phyloP scores from a whole-genome alignment of 176 grass and related monocot species.

The Tuctoria greenei region DNA sequence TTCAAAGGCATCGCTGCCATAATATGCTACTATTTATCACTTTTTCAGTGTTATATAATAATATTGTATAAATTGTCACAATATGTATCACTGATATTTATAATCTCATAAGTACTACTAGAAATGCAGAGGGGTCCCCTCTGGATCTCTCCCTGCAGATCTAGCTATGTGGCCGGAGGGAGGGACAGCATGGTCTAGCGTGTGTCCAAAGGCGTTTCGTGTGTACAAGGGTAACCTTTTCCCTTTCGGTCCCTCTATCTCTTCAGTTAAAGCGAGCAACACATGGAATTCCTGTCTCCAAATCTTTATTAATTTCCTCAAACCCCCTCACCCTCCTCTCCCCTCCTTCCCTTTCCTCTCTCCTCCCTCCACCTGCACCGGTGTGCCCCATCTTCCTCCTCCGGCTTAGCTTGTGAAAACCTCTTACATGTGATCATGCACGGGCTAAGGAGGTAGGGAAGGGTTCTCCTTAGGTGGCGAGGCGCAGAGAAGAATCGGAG shows the following conservation, averaged over 20 bases:
- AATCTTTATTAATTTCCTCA: conserved; percentile 54
- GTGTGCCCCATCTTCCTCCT: not conserved
- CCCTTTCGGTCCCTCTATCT: conserved; percentile 34
- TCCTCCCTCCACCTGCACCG: not conserved
- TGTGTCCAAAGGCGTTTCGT: conserved; percentile 68
- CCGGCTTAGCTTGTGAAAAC: not conserved
- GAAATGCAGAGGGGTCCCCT: not conserved
- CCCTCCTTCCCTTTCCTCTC: conserved; percentile 27
- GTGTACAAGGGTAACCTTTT: conserved; percentile 60
- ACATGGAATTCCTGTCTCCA: conserved; percentile 69
- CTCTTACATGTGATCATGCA: conserved; percentile 52
- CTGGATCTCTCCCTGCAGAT: not conserved
- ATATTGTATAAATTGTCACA: no score
- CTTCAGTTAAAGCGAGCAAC: conserved; percentile 69
- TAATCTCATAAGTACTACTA: not conserved
- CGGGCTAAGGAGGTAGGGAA: conserved; percentile 23
- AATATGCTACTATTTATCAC: no score
- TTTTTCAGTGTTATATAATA: not conserved
- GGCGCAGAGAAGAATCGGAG: conserved; percentile 1
- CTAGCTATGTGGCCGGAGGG: conserved; percentile 4
- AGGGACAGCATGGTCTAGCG: conserved; percentile 45
- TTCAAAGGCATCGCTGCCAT: no score
- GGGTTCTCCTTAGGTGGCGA: no score
- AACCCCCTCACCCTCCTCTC: conserved; percentile 7
- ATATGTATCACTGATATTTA: not conserved